Base-by-base conservation (phyloP, 2,329 filamentous ascomycete species). In the Karstenula rhodostoma region DNA sequence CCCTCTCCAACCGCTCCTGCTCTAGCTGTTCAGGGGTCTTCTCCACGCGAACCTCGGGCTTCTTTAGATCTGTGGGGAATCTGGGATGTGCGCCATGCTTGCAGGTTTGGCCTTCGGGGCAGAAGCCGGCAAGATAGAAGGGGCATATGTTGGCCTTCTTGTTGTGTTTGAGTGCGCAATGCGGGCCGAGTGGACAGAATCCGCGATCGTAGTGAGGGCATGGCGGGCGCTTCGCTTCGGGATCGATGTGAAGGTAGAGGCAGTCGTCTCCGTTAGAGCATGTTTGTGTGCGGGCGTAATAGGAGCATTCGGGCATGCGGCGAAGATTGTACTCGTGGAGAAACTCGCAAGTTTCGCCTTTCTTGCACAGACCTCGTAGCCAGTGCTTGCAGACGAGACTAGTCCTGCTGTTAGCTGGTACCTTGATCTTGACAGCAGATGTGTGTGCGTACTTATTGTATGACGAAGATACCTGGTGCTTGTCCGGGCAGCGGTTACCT, bases 231-330 rank as follows among this genome's bases (percentile, higher is more conserved):
- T 92, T 89, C 62, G 90, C 89, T 75, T 92, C 86, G 52, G 93
- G 91, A 71, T 95, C 92, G 71, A 96, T 91, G 80, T 97, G 93
- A 49, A 96, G 88, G 77, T 96, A 97, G 5, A 96, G 84, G 74
- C 95, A 99, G 80, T 99, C 95, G 78, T 98, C 94, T 67, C 94
- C 95, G 80, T 97, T 97, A 65, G 91, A 92, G 81, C 95, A 99
- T 78, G 96, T 97, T 58, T 93, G 93, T 75, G 95, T 96, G 62
- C 93, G 87, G 59, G 93, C 89, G 80, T 94, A 98, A 80, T 97
- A 96, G 74, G 96, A 96, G 82, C 95, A 99, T 82, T 98, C 95
- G 64, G 95, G 94, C 93, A 98, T 98, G 79, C 95, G 94, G 65
- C 95, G 89, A 69, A 99, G 86, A 81, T 99, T 98, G 84, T 97